These are phyloP conservation scores for Pseudogymnoascus sp. DNA, from an alignment of 2,329 filamentous ascomycete genomes.

Conservation along the genomic window DNA sequence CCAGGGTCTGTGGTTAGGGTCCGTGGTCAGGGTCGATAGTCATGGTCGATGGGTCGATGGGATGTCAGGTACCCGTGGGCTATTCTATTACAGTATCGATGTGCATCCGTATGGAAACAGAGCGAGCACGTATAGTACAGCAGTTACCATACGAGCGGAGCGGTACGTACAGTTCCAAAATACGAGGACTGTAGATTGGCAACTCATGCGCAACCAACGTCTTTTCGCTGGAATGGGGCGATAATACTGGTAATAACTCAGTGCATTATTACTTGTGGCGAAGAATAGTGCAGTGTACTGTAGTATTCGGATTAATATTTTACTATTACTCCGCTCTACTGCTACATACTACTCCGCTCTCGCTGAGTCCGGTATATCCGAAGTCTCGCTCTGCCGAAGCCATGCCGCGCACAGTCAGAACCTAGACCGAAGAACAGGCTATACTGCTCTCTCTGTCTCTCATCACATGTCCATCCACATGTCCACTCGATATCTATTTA, in stretches of 20 bases:
- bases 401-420: neutral
- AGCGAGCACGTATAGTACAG: too few relatives aligned
- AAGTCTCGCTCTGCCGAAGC: neutral
- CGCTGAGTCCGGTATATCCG: neutral
- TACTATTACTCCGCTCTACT: too few relatives aligned
- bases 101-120: neutral
- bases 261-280: neutral
- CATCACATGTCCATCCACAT: neutral
- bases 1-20: neutral
- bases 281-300: neutral
- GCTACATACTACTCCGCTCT: neutral
- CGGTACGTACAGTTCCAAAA: neutral
- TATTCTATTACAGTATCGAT: too few relatives aligned
- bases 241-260: neutral
- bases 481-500: neutral
- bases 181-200: conserved; percentile 3
- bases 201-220: neutral
- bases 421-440: neutral
- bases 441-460: too few relatives aligned
- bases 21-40: neutral
- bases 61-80: neutral
- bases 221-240: neutral
- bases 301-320: neutral
- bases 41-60: too few relatives aligned
- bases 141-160: too few relatives aligned